Percentiles rank a stretch among this genome's conserved stretches.
Conservation (phyloP, 2,329 filamentous ascomycete species). For the Xylariaceae sp. region DNA sequence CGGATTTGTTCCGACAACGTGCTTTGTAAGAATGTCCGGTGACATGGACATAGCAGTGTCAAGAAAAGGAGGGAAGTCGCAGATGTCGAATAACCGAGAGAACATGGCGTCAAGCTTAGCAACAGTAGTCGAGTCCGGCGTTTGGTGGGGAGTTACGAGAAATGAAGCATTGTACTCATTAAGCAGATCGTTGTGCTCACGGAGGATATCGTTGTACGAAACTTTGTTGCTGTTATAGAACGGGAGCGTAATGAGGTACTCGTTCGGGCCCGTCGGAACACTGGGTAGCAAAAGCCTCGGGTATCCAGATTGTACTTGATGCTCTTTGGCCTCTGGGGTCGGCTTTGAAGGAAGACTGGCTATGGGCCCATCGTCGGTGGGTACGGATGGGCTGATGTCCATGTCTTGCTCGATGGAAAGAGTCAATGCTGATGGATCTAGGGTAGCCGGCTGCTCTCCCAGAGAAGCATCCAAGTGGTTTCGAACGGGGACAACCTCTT, state of each 20-base stretch:
- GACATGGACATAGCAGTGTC: conserved; percentile 37
- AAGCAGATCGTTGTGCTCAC: conserved; percentile 33
- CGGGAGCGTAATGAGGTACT: conserved; percentile 49
- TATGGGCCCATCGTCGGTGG: conserved; percentile 15
- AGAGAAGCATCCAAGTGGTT: conserved; percentile 10
- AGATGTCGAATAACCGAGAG: conserved; percentile 42
- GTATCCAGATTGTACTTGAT: conserved; percentile 8
- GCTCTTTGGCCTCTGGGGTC: conserved; percentile 10
- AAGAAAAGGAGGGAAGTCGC: conserved; percentile 48
- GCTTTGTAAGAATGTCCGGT: conserved; percentile 39
- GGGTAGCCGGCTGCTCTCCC: conserved; percentile 19
- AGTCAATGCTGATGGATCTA: conserved; percentile 23
- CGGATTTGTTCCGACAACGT: conserved; percentile 47
- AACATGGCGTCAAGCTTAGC: conserved; percentile 45
- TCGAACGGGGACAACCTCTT: conserved; percentile 4
- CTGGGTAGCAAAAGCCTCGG: conserved; percentile 17
- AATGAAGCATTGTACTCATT: conserved; percentile 38
- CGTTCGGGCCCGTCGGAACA: conserved; percentile 25
- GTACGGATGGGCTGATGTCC: conserved; percentile 19
- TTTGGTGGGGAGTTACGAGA: conserved; percentile 28
- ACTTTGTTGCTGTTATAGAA: conserved; percentile 45
- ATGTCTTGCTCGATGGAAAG: conserved; percentile 24
- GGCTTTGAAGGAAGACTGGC: no score
- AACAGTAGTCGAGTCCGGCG: conserved; percentile 33
- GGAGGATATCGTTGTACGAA: conserved; percentile 43